Base-by-base conservation (phyloP, 768 basidiomycete genomes). In the Gautieria morchelliformis region DNA sequence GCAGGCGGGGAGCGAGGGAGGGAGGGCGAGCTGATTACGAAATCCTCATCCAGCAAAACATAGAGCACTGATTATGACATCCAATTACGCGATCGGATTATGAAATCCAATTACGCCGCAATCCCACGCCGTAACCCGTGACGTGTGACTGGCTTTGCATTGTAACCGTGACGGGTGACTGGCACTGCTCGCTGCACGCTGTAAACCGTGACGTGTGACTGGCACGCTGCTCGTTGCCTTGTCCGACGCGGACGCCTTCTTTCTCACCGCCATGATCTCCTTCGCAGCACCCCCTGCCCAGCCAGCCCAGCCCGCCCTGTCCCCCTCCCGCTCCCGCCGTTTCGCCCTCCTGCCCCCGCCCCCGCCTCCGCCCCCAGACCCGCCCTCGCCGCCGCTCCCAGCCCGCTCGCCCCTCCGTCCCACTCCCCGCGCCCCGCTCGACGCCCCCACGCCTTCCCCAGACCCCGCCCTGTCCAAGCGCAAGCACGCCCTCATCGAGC, bases 401-500 rank as follows among this genome's bases (percentile, higher is more conserved):
- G 58, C 62, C 45, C 65, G 67, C 30, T 68, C 67, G 14, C 67
- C 67, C 4, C 63, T 67, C 19, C 55, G 67, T 41, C 65, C 65
- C 37, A 62, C 67, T 19, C 61, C 66, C 45, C 57, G 56, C 53
- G 37, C 58, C 7, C 47, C 56, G 11, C 30, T 22, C 1, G 41
- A 51, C 12, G 30, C 32, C 8, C 15, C 60, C 17, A 17, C 33
- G 7, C 32, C 50, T 41, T 15, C 44, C 11, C 52, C 53, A 50
- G 56, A 56, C 50, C 50, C 40, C 54, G 52, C 50, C 53, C 57
- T 82, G 64, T 78, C 84, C 27, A 91, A 91, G 70, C 79, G 90
- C 39, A 77, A 81, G 22, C 85, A 92, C 67, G 89, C 89, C 9
- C 72, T 92, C 20, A 78, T 81, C 52, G 90, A 93, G 62, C 70